Evolutionary conservation across 2,329 filamentous ascomycete species (phyloP), one percentile per base, ranked within the genome.

Genomic region (Alternaria dauci): DNA sequence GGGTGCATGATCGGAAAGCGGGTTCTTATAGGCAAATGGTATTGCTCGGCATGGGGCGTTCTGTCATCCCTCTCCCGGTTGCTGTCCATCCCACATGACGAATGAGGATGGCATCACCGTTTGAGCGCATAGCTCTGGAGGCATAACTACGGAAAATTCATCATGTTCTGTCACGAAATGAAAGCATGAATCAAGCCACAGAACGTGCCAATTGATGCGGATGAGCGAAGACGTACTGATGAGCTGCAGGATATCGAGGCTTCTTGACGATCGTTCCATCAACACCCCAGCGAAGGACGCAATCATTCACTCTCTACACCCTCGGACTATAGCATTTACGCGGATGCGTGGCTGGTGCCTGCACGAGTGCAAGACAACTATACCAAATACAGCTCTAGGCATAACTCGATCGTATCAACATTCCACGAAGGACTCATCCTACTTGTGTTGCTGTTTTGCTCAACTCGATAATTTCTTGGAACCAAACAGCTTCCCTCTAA

Each of bases 11-110:
- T 62, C 54, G 68, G 59, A 65, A 66, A 68, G 66, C 69, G 67
- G 68, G 63, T 72, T 75, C 70, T 71, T 73, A 65, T 73, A 67
- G 70, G 68, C 73, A 71, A 71, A 61, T 69, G 72, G 70, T 74
- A 76, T 76, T 76, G 72, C 73, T 74, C 71, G 73, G 75, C 72
- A 75, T 71, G 74, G 73, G 75, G 74, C 74, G 76, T 77, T 77
- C 67, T 72, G 66, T 71, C 72, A 71, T 71, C 70, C 68, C 70
- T 71, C 71, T 72, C 71, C 67, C 70, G 71, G 65, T 69, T 74
- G 71, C 69, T 52, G 70, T 71, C 67, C 67, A 71, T 66, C 71
- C 68, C 60, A 58, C 66, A 71, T 67, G 62, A 68, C 69, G 63
- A 69, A 72, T 70, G 74, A 72, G 68, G 71, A 60, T 70, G 68